These are phyloP conservation scores for Trichoderma pleuroti DNA, from an alignment of 2,329 filamentous ascomycete species.

Conservation along the genomic window DNA sequence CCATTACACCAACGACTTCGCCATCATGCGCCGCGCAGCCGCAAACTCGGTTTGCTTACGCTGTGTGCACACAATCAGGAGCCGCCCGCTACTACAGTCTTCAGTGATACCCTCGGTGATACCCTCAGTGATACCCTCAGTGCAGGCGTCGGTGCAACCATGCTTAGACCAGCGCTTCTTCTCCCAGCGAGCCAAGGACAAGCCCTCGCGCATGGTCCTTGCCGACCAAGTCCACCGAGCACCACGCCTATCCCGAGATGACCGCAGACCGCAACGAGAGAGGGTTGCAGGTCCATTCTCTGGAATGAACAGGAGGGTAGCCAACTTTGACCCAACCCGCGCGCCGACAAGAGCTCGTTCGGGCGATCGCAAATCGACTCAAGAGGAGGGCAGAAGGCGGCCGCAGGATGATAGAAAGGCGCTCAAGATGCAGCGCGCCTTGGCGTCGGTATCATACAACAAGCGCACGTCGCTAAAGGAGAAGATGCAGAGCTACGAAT, in stretches of 20 bases:
- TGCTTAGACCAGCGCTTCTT: slow-evolving; percentile 36
- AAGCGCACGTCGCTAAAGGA: slow-evolving; percentile 53
- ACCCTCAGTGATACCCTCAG: neutral
- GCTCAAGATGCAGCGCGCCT: slow-evolving; percentile 85
- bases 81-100: slow-evolving; percentile 19
- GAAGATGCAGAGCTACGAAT: slow-evolving; percentile 63
- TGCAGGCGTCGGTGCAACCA: slow-evolving; percentile 26
- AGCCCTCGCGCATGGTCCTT: slow-evolving; percentile 56
- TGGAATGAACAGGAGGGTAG: slow-evolving; percentile 54
- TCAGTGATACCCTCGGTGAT: neutral
- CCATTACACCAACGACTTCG: neutral
- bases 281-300: slow-evolving; percentile 49
- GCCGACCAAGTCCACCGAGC: slow-evolving; percentile 50
- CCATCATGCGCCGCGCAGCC: slow-evolving; percentile 20
- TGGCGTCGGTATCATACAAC: slow-evolving; percentile 74
- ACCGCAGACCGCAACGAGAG: slow-evolving; percentile 37
- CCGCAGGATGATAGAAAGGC: slow-evolving; percentile 58
- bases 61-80: slow-evolving; percentile 21
- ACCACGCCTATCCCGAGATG: slow-evolving; percentile 32
- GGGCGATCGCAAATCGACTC: slow-evolving; percentile 26
- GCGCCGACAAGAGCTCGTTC: slow-evolving; percentile 22
- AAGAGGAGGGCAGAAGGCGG: slow-evolving; percentile 36
- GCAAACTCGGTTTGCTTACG: slow-evolving; percentile 21
- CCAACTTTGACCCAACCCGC: slow-evolving; percentile 35
- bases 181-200: slow-evolving; percentile 32